Conservation (phyloP, 345 rosid genomes). For the Bruguiera sexangula region DNA sequence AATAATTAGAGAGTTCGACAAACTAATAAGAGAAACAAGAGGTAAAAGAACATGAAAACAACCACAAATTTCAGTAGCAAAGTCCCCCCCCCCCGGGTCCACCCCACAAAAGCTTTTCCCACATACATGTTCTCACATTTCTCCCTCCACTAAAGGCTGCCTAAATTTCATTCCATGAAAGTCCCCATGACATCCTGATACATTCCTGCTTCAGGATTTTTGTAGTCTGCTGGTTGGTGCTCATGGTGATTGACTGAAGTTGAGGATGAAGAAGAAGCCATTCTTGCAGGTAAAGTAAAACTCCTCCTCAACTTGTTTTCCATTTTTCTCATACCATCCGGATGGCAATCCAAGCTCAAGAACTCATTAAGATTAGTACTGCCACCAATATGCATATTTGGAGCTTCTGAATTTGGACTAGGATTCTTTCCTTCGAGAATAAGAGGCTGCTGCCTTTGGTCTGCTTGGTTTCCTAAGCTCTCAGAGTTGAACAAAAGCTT, state of each 20-base stretch:
- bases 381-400: constrained; percentile 21
- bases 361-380: constrained; percentile 54
- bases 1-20: constrained; percentile 20
- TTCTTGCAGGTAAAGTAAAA: constrained; percentile 69
- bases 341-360: constrained; percentile 72
- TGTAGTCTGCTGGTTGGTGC: constrained; percentile 44
- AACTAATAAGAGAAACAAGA: constrained; percentile 13
- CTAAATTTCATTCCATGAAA: constrained; percentile 58
- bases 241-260: constrained; percentile 59
- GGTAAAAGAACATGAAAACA: constrained; percentile 16
- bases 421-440: constrained; percentile 33
- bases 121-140: constrained; percentile 22
- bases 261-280: constrained; percentile 65
- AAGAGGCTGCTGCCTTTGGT: constrained; percentile 30
- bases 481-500: constrained; percentile 71
- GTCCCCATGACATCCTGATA: constrained; percentile 74
- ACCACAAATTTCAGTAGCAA: constrained; percentile 13
- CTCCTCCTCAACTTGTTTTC: constrained; percentile 76
- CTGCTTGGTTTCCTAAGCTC: constrained; percentile 44
- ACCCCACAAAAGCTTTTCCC: constrained; percentile 12
- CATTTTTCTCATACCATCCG: constrained; percentile 41
- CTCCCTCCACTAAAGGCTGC: not conserved
- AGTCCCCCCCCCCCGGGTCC: not conserved
- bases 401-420: constrained; percentile 49
- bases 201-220: constrained; percentile 57